A percentile compares a stretch with the other conserved stretches of the same genome.
These are phyloP conservation scores for Fonsecaea nubica DNA, from an alignment of 2,329 filamentous ascomycete genomes.

Conservation along the genomic window DNA sequence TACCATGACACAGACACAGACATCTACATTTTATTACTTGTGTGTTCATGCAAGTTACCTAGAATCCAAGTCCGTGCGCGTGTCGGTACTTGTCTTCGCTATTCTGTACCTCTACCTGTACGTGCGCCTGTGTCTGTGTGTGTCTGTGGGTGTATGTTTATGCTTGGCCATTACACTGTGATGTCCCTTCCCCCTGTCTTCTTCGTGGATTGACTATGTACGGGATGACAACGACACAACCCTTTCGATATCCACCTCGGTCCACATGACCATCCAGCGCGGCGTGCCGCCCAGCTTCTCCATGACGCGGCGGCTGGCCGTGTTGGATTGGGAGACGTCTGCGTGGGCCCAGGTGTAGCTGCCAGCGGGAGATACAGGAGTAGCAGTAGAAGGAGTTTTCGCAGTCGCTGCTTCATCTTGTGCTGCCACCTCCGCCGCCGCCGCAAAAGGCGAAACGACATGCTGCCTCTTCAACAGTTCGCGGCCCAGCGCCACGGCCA, in stretches of 20 bases:
- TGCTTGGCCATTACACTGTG: no score
- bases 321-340: constrained; percentile 48
- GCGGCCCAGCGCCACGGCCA: constrained; percentile 45
- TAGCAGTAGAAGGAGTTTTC: background rate
- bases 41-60: no score
- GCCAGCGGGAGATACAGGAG: background rate
- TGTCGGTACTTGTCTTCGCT: no score
- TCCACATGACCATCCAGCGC: constrained; percentile 48
- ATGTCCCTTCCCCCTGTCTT: no score
- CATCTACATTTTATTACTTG: no score
- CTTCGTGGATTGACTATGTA: no score
- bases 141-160: no score
- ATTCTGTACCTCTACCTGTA: no score
- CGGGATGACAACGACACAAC: background rate
- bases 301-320: constrained; percentile 51
- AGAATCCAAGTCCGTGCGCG: no score
- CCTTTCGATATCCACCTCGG: constrained; percentile 45
- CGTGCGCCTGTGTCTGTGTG: no score
- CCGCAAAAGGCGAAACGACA: constrained; percentile 30
- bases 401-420: background rate
- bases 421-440: constrained; percentile 15
- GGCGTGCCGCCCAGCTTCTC: constrained; percentile 51
- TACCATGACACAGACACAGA: no score
- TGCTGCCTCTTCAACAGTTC: constrained; percentile 45
- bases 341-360: constrained; percentile 45